Percentiles rank a stretch among this genome's conserved stretches.
Conservation (phyloP, 2,329 filamentous ascomycete genomes). For the Penicillium psychrosexuale region DNA sequence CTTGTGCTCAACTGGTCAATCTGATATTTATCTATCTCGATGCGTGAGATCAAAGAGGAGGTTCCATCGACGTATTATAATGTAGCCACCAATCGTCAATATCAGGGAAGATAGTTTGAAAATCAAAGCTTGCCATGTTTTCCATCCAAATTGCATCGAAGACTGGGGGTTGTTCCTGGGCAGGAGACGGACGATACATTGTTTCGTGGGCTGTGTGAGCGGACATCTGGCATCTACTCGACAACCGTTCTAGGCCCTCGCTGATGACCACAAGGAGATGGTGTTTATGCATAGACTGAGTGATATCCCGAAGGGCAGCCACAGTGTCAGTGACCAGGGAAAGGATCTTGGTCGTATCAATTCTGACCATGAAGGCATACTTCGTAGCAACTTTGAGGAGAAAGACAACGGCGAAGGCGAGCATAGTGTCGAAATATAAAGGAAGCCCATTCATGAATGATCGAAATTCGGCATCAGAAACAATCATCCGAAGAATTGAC, state of each 20-base stretch:
- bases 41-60: not conserved
- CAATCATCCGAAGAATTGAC: constrained; percentile 34
- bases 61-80: constrained; percentile 14
- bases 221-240: constrained; percentile 20
- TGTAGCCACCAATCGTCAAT: constrained; percentile 22
- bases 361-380: constrained; percentile 23
- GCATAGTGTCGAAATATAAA: constrained; percentile 41
- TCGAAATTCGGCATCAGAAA: constrained; percentile 36
- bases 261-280: constrained; percentile 29
- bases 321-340: constrained; percentile 23
- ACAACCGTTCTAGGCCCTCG: constrained; percentile 25
- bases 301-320: constrained; percentile 20
- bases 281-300: constrained; percentile 26
- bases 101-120: constrained; percentile 27
- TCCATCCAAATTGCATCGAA: constrained; percentile 31
- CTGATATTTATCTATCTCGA: not conserved
- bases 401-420: constrained; percentile 41
- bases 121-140: constrained; percentile 29
- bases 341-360: constrained; percentile 27
- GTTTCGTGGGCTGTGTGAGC: constrained; percentile 10
- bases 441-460: constrained; percentile 36
- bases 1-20: constrained; percentile 32
- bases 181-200: constrained; percentile 22
- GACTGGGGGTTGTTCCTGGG: constrained; percentile 25
- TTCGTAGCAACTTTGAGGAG: constrained; percentile 39